Percentiles rank a stretch among this genome's conserved stretches.
Evolutionary conservation across 352 stramenopile genomes (phyloP).

Genomic region (Pythium coloratum): DNA sequence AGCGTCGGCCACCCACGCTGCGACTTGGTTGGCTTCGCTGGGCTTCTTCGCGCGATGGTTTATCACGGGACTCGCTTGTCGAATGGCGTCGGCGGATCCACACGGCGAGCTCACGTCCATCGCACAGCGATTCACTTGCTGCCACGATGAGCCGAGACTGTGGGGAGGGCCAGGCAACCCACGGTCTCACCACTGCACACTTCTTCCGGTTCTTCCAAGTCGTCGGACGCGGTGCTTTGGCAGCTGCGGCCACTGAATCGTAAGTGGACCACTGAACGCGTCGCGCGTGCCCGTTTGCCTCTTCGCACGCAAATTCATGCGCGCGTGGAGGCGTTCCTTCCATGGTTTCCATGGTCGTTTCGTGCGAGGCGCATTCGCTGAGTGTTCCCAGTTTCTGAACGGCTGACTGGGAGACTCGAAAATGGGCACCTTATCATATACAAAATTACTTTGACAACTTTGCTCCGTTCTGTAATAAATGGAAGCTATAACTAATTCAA

Average conservation of each 20-base stretch:
- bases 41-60: neutral
- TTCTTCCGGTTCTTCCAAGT: conserved; percentile 1
- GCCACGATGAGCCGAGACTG: neutral
- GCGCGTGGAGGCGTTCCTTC: neutral
- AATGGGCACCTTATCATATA: too few species aligned
- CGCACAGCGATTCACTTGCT: neutral
- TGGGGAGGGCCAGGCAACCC: neutral
- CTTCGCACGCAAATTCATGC: neutral
- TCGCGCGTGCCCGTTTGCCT: neutral
- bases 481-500: too few species aligned
- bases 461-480: too few species aligned
- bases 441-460: too few species aligned
- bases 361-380: neutral
- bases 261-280: neutral
- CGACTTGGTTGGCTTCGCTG: neutral
- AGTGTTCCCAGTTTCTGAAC: neutral
- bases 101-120: conserved; percentile 1
- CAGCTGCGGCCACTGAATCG: neutral
- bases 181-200: conserved; percentile 1
- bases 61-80: neutral
- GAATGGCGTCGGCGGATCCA: neutral
- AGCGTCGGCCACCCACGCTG: conserved; percentile 9
- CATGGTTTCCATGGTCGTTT: conserved; percentile 1
- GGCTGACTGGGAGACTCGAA: neutral
- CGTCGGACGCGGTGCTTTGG: neutral